Evolutionary conservation across 768 basidiomycete species (phyloP).

Genomic region (Mycena metata): DNA sequence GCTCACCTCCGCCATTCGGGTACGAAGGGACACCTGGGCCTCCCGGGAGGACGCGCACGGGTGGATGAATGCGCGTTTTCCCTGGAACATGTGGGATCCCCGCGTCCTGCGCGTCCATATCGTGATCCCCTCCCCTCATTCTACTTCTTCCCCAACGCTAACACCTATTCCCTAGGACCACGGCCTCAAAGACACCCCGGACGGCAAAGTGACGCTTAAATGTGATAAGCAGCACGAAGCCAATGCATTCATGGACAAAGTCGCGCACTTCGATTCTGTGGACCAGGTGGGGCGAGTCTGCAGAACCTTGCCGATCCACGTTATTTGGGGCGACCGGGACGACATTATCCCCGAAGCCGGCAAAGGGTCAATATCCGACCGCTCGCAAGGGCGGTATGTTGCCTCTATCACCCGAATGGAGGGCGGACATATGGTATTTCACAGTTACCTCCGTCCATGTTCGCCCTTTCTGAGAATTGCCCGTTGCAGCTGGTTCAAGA

Average conservation of each 20-base stretch:
- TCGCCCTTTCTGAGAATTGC: background rate
- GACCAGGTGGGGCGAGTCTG: constrained; percentile 53
- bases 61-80: constrained; percentile 43
- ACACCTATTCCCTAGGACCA: constrained; percentile 34
- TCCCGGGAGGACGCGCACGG: constrained; percentile 44
- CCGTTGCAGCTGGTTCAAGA: constrained; percentile 17
- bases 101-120: constrained; percentile 46
- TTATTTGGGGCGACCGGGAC: constrained; percentile 61
- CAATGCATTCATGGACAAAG: constrained; percentile 56
- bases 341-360: constrained; percentile 61
- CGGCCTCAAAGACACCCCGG: constrained; percentile 35
- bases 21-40: constrained; percentile 46
- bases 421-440: constrained; percentile 60
- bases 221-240: constrained; percentile 63
- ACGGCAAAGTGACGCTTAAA: constrained; percentile 53
- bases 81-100: constrained; percentile 50
- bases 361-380: constrained; percentile 58
- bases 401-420: constrained; percentile 60
- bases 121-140: constrained; percentile 35
- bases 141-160: background rate
- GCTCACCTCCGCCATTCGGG: constrained; percentile 38
- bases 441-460: background rate
- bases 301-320: constrained; percentile 56
- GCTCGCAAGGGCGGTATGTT: constrained; percentile 54
- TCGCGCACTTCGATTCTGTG: constrained; percentile 59